phyloP scores from a whole-genome alignment of 495 filamentous ascomycete species.

The Sporormia fimetaria region DNA sequence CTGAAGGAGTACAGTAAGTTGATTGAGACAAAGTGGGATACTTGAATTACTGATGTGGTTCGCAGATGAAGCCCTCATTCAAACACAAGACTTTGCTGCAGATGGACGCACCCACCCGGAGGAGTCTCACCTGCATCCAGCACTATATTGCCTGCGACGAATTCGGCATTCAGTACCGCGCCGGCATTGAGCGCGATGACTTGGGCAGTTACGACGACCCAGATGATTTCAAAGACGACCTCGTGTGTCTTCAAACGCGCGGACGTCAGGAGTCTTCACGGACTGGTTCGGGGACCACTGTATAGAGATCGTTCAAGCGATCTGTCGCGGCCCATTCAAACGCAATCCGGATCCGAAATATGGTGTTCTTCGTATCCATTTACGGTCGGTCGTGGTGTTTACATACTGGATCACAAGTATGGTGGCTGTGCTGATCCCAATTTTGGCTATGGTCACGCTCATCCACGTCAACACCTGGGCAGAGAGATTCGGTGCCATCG shows the following conservation, averaged over 20 bases:
- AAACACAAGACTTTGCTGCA: neutral
- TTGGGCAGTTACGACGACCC: too few relatives aligned
- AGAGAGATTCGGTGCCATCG: slow-evolving; percentile 1
- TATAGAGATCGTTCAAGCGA: too few relatives aligned
- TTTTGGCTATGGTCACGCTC: slow-evolving; percentile 3
- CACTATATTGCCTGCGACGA: neutral
- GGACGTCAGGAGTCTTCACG: too few relatives aligned
- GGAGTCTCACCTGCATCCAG: slow-evolving; percentile 1
- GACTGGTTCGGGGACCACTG: too few relatives aligned
- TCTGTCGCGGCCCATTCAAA: too few relatives aligned
- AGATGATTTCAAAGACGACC: too few relatives aligned
- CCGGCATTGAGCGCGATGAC: too few relatives aligned
- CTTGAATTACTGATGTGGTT: neutral
- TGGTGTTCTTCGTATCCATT: neutral
- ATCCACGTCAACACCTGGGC: neutral
- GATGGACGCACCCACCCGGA: neutral
- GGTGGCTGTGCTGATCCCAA: slow-evolving; percentile 2
- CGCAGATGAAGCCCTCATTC: neutral
- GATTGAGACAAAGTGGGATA: too few relatives aligned
- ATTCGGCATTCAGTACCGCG: too few relatives aligned
- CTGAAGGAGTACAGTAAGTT: slow-evolving; percentile 5
- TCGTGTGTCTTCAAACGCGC: too few relatives aligned
- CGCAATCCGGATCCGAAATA: neutral
- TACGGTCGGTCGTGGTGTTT: neutral
- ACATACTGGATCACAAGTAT: slow-evolving; percentile 9